Evolutionary conservation across 768 basidiomycete species (phyloP).

Genomic region (Amanita polypyramis): DNA sequence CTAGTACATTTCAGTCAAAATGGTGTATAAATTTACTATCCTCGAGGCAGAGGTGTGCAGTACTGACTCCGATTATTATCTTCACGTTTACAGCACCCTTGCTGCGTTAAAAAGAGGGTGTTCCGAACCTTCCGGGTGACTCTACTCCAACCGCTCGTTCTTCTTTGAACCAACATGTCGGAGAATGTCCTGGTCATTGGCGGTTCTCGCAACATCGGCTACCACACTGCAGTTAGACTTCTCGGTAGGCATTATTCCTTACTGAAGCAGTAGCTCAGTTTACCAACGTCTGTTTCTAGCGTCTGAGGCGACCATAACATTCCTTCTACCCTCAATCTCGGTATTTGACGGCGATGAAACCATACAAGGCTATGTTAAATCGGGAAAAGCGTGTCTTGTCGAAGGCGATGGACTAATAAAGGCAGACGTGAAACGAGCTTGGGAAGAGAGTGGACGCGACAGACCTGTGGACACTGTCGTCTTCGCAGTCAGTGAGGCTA

Average conservation of each 20-base stretch:
- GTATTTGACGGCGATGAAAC: constrained; percentile 43
- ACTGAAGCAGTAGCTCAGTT: not conserved
- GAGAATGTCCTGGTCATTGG: constrained; percentile 37
- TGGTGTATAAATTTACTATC: too few relatives aligned
- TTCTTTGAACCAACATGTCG: too few relatives aligned
- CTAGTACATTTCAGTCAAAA: too few relatives aligned
- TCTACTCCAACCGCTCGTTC: too few relatives aligned
- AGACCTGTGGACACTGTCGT: constrained; percentile 43
- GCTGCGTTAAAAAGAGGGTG: too few relatives aligned
- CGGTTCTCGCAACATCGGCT: constrained; percentile 49
- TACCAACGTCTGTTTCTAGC: constrained; percentile 21
- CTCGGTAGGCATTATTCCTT: constrained; percentile 24
- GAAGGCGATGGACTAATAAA: constrained; percentile 51
- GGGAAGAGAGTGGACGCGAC: constrained; percentile 31
- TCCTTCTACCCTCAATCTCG: constrained; percentile 41
- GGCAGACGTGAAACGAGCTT: constrained; percentile 40
- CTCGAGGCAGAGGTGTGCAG: too few relatives aligned
- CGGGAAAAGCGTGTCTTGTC: constrained; percentile 42
- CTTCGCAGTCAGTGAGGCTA: constrained; percentile 44
- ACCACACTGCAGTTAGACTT: constrained; percentile 35
- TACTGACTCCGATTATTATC: too few relatives aligned
- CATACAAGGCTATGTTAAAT: constrained; percentile 40
- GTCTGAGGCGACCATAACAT: constrained; percentile 49
- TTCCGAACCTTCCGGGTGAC: too few relatives aligned
- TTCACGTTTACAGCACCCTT: too few relatives aligned